Evolutionary conservation across 306 rosid species (phyloP).

Genomic region (Citrullus mucosospermus): DNA sequence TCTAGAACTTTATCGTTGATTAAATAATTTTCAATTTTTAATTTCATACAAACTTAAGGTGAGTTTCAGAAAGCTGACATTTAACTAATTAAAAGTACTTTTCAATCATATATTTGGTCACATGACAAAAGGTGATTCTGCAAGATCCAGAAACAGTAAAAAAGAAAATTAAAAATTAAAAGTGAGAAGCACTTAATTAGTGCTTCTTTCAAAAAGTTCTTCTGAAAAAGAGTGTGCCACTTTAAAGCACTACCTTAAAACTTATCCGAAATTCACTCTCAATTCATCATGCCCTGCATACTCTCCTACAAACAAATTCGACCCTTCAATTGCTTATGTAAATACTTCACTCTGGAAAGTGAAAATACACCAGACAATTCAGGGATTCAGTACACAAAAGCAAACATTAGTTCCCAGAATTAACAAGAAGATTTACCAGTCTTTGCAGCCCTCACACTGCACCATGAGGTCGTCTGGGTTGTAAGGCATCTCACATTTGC

Average conservation of each 20-base stretch:
- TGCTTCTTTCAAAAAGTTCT: not conserved
- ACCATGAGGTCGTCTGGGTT: conserved; percentile 96
- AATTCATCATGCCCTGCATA: not conserved
- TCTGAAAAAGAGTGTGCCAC: not conserved
- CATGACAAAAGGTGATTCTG: not conserved
- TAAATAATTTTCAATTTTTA: not conserved
- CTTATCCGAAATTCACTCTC: not conserved
- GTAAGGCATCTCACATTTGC: conserved; percentile 95
- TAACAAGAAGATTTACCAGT: conserved; percentile 46
- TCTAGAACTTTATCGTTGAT: not conserved
- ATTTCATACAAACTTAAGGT: not conserved
- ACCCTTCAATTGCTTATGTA: not conserved
- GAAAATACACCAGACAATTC: not conserved
- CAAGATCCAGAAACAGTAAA: not conserved
- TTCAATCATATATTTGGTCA: not conserved
- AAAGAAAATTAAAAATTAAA: not conserved
- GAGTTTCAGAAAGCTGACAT: not conserved
- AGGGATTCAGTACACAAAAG: not conserved
- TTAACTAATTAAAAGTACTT: not conserved
- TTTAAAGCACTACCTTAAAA: not conserved
- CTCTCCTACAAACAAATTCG: not conserved
- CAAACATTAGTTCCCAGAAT: not conserved
- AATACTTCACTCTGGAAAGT: not conserved
- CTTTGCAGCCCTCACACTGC: conserved; percentile 94
- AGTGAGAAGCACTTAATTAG: not conserved